Evolutionary conservation across 2,329 filamentous ascomycete genomes (phyloP).

Genomic region (Penicillium sumatraense): DNA sequence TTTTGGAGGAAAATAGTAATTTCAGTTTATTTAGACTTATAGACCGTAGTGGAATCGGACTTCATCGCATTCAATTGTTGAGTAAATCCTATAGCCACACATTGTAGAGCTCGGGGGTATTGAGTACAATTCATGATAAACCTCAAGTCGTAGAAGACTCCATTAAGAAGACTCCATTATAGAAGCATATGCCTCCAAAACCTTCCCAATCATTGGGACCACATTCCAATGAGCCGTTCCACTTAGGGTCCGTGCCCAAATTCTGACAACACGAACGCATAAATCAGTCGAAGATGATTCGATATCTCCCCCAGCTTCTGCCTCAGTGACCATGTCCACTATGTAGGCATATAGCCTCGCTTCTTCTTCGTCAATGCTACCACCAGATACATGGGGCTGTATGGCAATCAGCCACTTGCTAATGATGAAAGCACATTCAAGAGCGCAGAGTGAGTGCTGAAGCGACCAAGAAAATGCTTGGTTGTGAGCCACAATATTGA

Average conservation of each 20-base stretch:
- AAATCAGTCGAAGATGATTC: neutral
- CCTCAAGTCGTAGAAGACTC: too few relatives aligned
- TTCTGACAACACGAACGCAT: slow-evolving; percentile 19
- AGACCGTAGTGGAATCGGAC: too few relatives aligned
- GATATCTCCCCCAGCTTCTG: slow-evolving; percentile 1
- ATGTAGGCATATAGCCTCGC: slow-evolving; percentile 3
- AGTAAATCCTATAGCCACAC: too few relatives aligned
- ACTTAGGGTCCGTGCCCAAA: slow-evolving; percentile 38
- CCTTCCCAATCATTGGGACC: slow-evolving; percentile 16
- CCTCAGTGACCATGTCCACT: slow-evolving; percentile 6
- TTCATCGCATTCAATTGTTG: too few relatives aligned
- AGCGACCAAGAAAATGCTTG: slow-evolving; percentile 28
- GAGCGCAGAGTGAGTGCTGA: slow-evolving; percentile 26
- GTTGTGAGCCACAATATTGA: slow-evolving; percentile 24
- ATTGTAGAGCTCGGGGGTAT: too few relatives aligned
- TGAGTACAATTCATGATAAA: too few relatives aligned
- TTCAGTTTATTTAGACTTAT: neutral
- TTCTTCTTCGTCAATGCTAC: slow-evolving; percentile 3
- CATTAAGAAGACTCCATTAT: neutral
- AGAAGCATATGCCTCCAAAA: slow-evolving; percentile 7
- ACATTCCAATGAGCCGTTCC: slow-evolving; percentile 49
- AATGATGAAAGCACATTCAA: slow-evolving; percentile 38
- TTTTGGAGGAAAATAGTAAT: neutral
- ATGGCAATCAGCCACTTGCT: slow-evolving; percentile 38
- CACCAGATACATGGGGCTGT: neutral